A percentile compares a stretch with the other conserved stretches of the same genome.
phyloP scores from a whole-genome alignment of 805 yeast species.

The Cyberlindnera xishuangbannaensis region DNA sequence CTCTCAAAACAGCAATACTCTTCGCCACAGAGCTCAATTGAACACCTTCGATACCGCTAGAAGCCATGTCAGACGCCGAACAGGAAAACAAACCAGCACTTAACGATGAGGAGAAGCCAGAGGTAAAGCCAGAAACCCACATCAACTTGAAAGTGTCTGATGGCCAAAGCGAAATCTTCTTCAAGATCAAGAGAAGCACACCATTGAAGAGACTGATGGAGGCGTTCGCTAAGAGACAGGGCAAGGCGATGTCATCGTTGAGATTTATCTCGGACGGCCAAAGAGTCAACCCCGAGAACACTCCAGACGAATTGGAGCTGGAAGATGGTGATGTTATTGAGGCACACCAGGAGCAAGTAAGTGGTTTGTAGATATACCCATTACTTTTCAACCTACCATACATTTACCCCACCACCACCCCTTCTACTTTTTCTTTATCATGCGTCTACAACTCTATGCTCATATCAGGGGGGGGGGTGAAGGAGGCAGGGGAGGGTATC shows the following conservation, averaged over 20 bases:
- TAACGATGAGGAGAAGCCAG: conserved; percentile 32
- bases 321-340: conserved; percentile 96
- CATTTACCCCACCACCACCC: too few relatives aligned
- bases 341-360: conserved; percentile 93
- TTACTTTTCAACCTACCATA: too few relatives aligned
- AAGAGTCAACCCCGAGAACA: conserved; percentile 78
- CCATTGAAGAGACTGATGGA: conserved; percentile 94
- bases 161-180: conserved; percentile 88
- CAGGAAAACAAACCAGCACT: conserved; percentile 33
- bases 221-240: conserved; percentile 97
- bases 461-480: too few relatives aligned
- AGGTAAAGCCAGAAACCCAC: conserved; percentile 67
- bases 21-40: too few relatives aligned
- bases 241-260: conserved; percentile 74
- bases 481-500: too few relatives aligned
- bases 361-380: too few relatives aligned
- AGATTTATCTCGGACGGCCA: conserved; percentile 93
- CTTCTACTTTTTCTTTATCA: too few relatives aligned
- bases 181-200: conserved; percentile 90
- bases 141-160: conserved; percentile 92
- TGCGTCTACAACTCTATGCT: too few relatives aligned
- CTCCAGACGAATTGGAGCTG: conserved; percentile 90
- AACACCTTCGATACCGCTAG: too few relatives aligned
- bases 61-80: conserved; percentile 26
- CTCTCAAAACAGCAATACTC: too few relatives aligned